Evolutionary conservation across 805 yeast species (phyloP).

Genomic region (Wickerhamomyces xylosicus): DNA sequence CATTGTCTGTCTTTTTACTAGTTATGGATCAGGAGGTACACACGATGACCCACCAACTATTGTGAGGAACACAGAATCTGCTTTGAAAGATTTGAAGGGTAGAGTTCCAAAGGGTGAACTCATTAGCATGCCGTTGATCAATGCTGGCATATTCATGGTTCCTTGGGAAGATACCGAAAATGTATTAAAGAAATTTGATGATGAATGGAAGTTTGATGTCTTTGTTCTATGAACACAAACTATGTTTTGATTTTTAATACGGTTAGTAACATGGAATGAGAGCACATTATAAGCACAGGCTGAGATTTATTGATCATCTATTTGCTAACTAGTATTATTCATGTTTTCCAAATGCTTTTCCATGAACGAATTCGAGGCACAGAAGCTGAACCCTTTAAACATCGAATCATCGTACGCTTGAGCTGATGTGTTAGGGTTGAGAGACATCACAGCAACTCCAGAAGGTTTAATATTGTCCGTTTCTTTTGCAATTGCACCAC

Average conservation of each 20-base stretch:
- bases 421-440: background rate
- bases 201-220: constrained; percentile 38
- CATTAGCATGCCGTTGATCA: constrained; percentile 65
- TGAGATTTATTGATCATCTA: background rate
- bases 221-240: constrained; percentile 9
- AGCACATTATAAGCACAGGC: background rate
- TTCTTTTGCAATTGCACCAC: constrained; percentile 26
- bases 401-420: constrained; percentile 11
- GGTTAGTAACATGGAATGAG: too few species aligned
- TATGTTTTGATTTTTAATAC: too few species aligned
- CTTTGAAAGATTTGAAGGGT: constrained; percentile 34
- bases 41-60: constrained; percentile 36
- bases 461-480: background rate
- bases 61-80: constrained; percentile 36
- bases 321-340: background rate
- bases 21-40: constrained; percentile 36
- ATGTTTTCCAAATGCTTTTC: constrained; percentile 15
- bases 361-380: constrained; percentile 29
- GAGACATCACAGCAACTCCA: background rate
- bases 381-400: constrained; percentile 35
- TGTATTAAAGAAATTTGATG: constrained; percentile 27
- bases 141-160: constrained; percentile 70
- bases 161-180: constrained; percentile 68
- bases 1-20: constrained; percentile 65
- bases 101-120: constrained; percentile 23